Evolutionary conservation across 306 rosid species (phyloP), one percentile per base, ranked within the genome.

Genomic region (Quillaja saponaria): DNA sequence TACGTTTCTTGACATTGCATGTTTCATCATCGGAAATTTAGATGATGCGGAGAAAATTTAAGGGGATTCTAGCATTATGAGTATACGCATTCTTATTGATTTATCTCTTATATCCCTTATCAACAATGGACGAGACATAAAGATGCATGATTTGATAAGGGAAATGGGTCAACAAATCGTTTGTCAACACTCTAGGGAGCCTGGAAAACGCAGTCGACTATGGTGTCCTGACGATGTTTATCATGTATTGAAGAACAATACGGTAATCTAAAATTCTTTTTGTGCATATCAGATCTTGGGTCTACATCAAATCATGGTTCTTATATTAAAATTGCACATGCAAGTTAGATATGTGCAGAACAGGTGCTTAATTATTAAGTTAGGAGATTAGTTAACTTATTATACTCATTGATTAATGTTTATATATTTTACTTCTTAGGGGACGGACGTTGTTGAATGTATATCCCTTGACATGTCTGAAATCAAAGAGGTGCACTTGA

Each of bases 1-100:
- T 20, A 48, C 71, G 14, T 28, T 75, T 49, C 55, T 76, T 13
- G 55, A 76, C 12, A 61, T 66, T 69, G 67, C 57, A 16, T 76
- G 69, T 41, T 61, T 53, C 18, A 48, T 76, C 0, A 34, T 48
- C 0, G 66, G 73, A 54, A n/a, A 34, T 6, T 3, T 5, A 6
- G 9, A 10, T n/a, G n/a, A n/a, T n/a, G 39, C 31, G 0, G n/a
- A 0, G 4, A 13, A 12, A 11, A 9, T 54, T 1, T 33, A n/a
- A 54, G 40, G 40, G 2, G 13, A 31, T 10, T 7, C 9, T 13
- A 6, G 41, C 7, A 0, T 7, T 6, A 12, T 6, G 13, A 20
- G 25, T 6, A 25, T 54, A 6, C 0, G 1, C 6, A 13, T 4
- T 0, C 58, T 75, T 12, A 7, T 20, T 6, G 44, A 75, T 44